Evolutionary conservation across 495 filamentous ascomycete species (phyloP), one percentile per base, ranked within the genome.

Genomic region (Acidomyces sp.): DNA sequence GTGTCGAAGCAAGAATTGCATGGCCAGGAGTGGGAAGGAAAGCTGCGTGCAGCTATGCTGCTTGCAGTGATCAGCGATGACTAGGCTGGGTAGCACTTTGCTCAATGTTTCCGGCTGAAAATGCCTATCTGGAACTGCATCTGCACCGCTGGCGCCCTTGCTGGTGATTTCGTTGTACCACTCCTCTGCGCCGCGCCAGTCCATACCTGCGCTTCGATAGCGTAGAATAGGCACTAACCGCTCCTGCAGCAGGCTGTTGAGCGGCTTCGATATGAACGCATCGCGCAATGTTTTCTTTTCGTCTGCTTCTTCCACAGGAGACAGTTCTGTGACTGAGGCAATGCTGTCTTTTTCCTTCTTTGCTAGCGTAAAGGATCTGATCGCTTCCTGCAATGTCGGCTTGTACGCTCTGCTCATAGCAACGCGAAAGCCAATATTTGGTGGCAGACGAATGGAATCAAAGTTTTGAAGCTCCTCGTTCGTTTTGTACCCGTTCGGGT

Each of bases 1-100:
- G 49, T 87, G 81, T 2, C 76, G 80, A 16, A 94, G 59, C 0
- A 76, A 66, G 47, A 85, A 93, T 51, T 94, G 81, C 74, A 83
- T 81, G 3, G 75, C 79, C 9, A 82, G 45, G 18, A 92, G 68
- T 2, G 81, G 83, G 24, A 93, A 65, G 5, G 76, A 81, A 16
- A 46, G 43, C 24, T 16, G 20, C n/a, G 10, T 28, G 15, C 9
- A 6, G 6, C 4, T 12, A 4, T 9, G 33, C 32, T 15, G 52
- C 46, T 16, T 32, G 17, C 55, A 48, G 42, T 62, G 61, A 33
- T 64, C 61, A 3, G 49, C 48, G 1, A 40, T 56, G 43, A 61
- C 51, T 21, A 63, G 15, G 9, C 44, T 19, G 12, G 59, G 54
- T 20, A 56, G 48, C 9, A 52, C 34, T 7, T 49, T 37, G 24